These are phyloP conservation scores for Nicotiana knightiana DNA, from an alignment of 257 asterid genomes.

Conservation along the genomic window DNA sequence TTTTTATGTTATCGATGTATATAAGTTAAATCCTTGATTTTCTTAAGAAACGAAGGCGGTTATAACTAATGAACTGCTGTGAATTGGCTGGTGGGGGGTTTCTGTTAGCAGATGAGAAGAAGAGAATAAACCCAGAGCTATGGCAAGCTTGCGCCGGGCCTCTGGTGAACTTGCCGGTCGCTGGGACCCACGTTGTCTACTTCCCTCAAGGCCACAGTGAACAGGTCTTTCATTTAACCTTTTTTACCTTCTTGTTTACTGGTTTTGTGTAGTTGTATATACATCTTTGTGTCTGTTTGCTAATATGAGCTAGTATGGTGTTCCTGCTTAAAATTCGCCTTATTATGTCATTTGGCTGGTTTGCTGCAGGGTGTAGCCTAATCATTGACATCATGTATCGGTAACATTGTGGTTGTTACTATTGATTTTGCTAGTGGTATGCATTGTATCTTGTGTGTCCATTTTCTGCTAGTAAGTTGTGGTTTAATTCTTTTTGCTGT, in stretches of 20 bases:
- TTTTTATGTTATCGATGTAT: background rate
- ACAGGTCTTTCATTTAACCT: conserved; percentile 40
- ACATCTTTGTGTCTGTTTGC: conserved; percentile 5
- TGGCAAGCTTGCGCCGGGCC: conserved; percentile 99
- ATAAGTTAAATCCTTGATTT: background rate
- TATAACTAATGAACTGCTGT: background rate
- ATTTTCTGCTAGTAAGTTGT: background rate
- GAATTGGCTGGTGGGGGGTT: background rate
- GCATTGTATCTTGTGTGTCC: background rate
- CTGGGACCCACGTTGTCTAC: conserved; percentile 95
- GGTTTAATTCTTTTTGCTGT: background rate
- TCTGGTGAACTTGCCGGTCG: conserved; percentile 79
- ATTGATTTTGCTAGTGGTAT: background rate
- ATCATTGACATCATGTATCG: background rate
- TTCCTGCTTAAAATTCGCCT: conserved; percentile 12
- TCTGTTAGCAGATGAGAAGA: conserved; percentile 54
- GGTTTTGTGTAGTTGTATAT: background rate
- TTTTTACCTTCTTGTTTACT: background rate
- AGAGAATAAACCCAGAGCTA: conserved; percentile 69
- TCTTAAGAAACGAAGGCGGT: background rate
- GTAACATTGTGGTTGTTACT: background rate
- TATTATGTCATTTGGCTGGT: conserved; percentile 18
- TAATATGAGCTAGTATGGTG: conserved; percentile 42
- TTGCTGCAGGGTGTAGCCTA: conserved; percentile 4
- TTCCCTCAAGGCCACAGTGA: conserved; percentile 96